Base-by-base conservation (phyloP, 352 stramenopile genomes). In the Phytophthora palmivora region DNA sequence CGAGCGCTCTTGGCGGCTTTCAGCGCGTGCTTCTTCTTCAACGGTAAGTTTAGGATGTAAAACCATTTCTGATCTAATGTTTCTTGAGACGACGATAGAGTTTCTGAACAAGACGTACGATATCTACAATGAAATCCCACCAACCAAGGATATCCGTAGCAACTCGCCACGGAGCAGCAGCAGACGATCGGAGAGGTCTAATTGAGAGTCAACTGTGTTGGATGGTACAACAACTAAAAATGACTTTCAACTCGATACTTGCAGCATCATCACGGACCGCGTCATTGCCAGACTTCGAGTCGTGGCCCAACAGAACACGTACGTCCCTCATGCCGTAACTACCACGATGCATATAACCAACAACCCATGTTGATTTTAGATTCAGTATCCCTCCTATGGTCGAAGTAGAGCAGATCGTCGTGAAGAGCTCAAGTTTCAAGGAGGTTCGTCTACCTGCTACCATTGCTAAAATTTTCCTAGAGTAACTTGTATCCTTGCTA, bases 361-460 rank as follows among this genome's bases (percentile, higher is more conserved):
- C 14, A 7, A 1, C 1, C 33, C 58, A 6, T 57, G 18, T 39
- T 37, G 10, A 0, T 16, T 22, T 9, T 39, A 79, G 78, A 46
- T 79, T 82, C 33, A 70, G 59, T 19, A 78, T 78, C 14, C 80
- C 81, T 38, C 81, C 74, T 14, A 82, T 88, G 34, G 36, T 34
- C 9, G 78, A 85, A 33, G 67, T 85, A 19, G 78, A 90, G 59
- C 62, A 70, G 42, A 69, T 87, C 39, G 72, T 75, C 14, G 72
- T 74, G 50, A 86, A 83, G 58, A 79, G 78, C 60, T 48, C 58
- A n/a, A 81, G 24, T 43, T 88, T 87, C 70, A 79, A 71, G 54
- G 78, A 90, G 76, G 81, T 87, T 52, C 14, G 46, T 33, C 8
- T 46, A 9, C 2, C 2, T 8, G 3, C 24, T 8, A 9, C 16